Evolutionary conservation across 257 asterid species (phyloP).

Genomic region (Solanum paucissectum): DNA sequence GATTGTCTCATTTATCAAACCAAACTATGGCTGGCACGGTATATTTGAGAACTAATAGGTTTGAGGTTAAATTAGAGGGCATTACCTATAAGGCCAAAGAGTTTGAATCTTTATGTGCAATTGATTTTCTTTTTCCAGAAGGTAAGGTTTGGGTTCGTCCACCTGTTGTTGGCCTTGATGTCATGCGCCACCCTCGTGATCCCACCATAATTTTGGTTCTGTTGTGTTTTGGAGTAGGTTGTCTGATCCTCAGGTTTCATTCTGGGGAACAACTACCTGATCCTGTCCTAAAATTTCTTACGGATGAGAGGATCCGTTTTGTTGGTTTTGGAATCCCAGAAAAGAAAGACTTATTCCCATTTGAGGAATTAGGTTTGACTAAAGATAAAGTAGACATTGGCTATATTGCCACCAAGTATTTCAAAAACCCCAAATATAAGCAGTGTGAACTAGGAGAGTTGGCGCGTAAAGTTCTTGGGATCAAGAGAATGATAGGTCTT

Average conservation of each 20-base stretch:
- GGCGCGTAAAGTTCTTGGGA: slow-evolving; percentile 56
- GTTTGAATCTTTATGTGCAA: slow-evolving; percentile 53
- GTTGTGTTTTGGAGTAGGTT: slow-evolving; percentile 69
- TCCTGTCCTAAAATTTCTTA: slow-evolving; percentile 39
- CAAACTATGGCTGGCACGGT: slow-evolving; percentile 64
- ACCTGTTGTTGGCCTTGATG: slow-evolving; percentile 77
- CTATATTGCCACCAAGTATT: slow-evolving; percentile 50
- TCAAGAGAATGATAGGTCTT: slow-evolving; percentile 65
- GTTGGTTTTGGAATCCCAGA: slow-evolving; percentile 82
- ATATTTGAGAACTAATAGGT: slow-evolving; percentile 54
- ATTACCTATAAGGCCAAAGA: slow-evolving; percentile 65
- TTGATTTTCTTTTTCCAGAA: slow-evolving; percentile 71
- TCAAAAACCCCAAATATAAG: slow-evolving; percentile 50
- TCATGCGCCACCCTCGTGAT: slow-evolving; percentile 77
- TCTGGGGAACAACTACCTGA: slow-evolving; percentile 45
- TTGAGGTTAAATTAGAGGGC: slow-evolving; percentile 84
- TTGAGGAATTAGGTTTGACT: slow-evolving; percentile 45
- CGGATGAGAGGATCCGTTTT: slow-evolving; percentile 56
- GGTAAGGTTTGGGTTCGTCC: slow-evolving; percentile 52
- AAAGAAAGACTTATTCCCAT: slow-evolving; percentile 57
- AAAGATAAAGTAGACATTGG: slow-evolving; percentile 45
- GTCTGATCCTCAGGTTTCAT: slow-evolving; percentile 48
- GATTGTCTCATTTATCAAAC: background rate
- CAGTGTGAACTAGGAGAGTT: slow-evolving; percentile 45
- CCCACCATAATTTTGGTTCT: slow-evolving; percentile 45